Evolutionary conservation across 192 early-diverging fungal species (phyloP).

Genomic region (Backusella parvicylindrica): DNA sequence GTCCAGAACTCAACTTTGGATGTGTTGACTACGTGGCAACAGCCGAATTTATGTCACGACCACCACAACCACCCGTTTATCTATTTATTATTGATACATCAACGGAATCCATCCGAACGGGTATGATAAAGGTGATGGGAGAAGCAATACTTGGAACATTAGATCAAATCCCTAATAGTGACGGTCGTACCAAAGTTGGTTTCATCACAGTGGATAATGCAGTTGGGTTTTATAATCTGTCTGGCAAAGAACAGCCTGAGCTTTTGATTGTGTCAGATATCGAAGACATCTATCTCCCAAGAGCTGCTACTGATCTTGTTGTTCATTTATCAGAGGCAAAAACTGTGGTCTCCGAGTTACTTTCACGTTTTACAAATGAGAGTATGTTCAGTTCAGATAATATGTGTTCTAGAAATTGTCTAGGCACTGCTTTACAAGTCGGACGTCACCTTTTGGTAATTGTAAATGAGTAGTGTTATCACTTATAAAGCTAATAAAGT

Average conservation of each 20-base stretch:
- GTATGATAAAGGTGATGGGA: conserved; percentile 47
- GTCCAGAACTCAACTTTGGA: conserved; percentile 81
- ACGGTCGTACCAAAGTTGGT: conserved; percentile 70
- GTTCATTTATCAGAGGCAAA: conserved; percentile 70
- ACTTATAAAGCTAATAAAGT: background rate
- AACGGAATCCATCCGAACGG: conserved; percentile 64
- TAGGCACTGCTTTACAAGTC: conserved; percentile 68
- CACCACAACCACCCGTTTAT: conserved; percentile 81
- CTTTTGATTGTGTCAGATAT: conserved; percentile 83
- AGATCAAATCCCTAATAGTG: conserved; percentile 69
- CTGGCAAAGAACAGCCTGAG: conserved; percentile 52
- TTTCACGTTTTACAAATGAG: conserved; percentile 42
- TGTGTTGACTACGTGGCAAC: conserved; percentile 93
- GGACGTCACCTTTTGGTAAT: conserved; percentile 63
- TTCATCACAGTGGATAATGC: conserved; percentile 75
- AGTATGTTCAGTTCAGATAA: conserved; percentile 66
- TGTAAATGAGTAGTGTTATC: background rate
- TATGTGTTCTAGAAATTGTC: conserved; percentile 37
- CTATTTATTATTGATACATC: conserved; percentile 84
- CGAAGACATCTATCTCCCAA: conserved; percentile 75
- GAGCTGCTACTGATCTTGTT: conserved; percentile 65
- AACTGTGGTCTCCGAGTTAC: conserved; percentile 55
- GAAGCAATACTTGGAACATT: conserved; percentile 58
- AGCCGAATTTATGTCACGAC: conserved; percentile 88
- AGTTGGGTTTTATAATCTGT: conserved; percentile 81